phyloP scores from a whole-genome alignment of 2,329 filamentous ascomycete genomes.

The Domatiomyces catenatus region DNA sequence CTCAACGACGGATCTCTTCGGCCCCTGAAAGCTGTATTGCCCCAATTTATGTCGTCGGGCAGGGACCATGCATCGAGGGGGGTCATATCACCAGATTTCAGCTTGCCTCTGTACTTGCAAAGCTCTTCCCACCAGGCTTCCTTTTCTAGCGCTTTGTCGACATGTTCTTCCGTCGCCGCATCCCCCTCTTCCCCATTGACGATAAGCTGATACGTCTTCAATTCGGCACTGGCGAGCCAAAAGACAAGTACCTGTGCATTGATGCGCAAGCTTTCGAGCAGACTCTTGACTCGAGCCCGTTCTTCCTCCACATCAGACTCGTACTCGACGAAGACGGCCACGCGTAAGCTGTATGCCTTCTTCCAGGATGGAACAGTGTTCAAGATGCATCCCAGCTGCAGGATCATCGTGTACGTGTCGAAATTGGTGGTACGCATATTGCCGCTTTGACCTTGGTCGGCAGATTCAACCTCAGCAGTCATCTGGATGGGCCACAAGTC shows the following conservation, averaged over 20 bases:
- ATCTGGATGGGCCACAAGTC: slow-evolving; percentile 90
- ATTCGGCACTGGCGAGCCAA: slow-evolving; percentile 58
- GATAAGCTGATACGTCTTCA: slow-evolving; percentile 62
- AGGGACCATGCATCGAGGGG: slow-evolving; percentile 31
- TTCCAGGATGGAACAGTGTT: slow-evolving; percentile 71
- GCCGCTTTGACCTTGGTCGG: slow-evolving; percentile 38
- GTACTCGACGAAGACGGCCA: slow-evolving; percentile 80
- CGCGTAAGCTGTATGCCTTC: slow-evolving; percentile 53
- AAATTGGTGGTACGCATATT: slow-evolving; percentile 74
- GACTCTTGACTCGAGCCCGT: slow-evolving; percentile 50
- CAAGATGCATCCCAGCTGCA: slow-evolving; percentile 73
- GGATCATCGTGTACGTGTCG: slow-evolving; percentile 76
- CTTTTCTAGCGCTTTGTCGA: slow-evolving; percentile 51
- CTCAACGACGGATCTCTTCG: slow-evolving; percentile 28
- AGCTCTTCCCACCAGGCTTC: slow-evolving; percentile 77
- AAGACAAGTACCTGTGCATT: slow-evolving; percentile 66
- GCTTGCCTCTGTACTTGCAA: slow-evolving; percentile 31
- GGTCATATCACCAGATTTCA: slow-evolving; percentile 20
- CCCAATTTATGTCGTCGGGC: slow-evolving; percentile 35
- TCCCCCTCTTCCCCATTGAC: slow-evolving; percentile 52
- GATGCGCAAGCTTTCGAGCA: slow-evolving; percentile 69
- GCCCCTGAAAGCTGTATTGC: slow-evolving; percentile 37
- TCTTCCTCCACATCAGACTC: slow-evolving; percentile 73
- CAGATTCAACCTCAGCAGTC: slow-evolving; percentile 61
- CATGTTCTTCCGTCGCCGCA: slow-evolving; percentile 41